Base-by-base conservation (phyloP, 2,329 filamentous ascomycete genomes). In the Peltaster fructicola region DNA sequence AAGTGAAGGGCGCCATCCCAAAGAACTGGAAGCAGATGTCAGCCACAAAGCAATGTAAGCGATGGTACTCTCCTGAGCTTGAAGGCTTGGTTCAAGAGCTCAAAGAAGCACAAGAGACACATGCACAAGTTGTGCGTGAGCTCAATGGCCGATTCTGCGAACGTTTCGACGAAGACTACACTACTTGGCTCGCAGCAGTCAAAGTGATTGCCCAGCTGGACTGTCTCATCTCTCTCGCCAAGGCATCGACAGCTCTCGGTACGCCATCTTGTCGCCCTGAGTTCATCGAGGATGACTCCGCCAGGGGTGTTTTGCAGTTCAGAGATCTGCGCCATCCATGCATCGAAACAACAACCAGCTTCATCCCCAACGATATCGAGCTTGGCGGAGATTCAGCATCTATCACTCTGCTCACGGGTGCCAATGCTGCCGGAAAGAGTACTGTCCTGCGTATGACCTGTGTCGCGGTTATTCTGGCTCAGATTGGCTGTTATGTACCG, bases 381-480 rank as follows among this genome's bases (percentile, higher is more conserved):
- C 69, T 98, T 3, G 88, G 88, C 31, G 88, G 88, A 5, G 60
- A 73, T 7, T 60, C 64, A 6, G 62, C 81, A 26, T 93, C 85
- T 41, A 85, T 98, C 40, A 82, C 79, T 39, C 61, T 98, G 15
- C 65, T 98, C 18, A 98, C 88, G 2, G 88, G 88, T 47, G 88
- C 88, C 31, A 98, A 98, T 44, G 88, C 88, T 6, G 88, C 88
- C 23, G 88, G 88, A 45, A 98, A 98, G 56, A 95, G 88, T 2
- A 98, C 88, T 1, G 70, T 98, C 20, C 65, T 98, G 15, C 72
- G 88, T 44, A 95, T 95, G 88, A 90, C 85, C 3, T 98, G 88
- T 43, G 72, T 88, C 23, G 88, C 88, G 1, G 85, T 93, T 24
- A 95, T 98, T 40, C 84, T 98, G 69, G 88, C 88, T 1, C 88